phyloP scores from a whole-genome alignment of 2,329 filamentous ascomycete genomes.

The Phialophora tarda region DNA sequence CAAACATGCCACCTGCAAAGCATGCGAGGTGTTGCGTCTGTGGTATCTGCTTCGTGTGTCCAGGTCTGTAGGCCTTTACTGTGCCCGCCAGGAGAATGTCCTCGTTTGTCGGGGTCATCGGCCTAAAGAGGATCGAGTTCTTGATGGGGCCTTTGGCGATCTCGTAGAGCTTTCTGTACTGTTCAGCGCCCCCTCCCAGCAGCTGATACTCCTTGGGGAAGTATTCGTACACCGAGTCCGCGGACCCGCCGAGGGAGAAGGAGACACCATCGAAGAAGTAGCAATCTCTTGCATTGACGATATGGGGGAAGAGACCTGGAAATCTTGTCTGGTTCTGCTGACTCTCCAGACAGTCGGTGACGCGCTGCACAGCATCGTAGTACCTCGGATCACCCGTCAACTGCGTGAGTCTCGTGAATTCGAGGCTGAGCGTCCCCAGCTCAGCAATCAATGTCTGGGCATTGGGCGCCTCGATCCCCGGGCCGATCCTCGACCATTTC shows the following conservation, averaged over 20 bases:
- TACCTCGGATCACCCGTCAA: constrained; percentile 65
- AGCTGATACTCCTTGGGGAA: constrained; percentile 56
- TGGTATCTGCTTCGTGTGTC: constrained; percentile 43
- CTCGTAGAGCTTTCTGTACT: constrained; percentile 58
- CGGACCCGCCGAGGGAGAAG: constrained; percentile 61
- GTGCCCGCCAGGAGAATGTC: constrained; percentile 58
- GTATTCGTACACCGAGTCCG: constrained; percentile 64
- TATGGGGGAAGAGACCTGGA: constrained; percentile 68
- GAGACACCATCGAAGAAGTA: constrained; percentile 40
- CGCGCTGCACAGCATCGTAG: constrained; percentile 66
- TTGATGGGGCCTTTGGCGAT: constrained; percentile 70
- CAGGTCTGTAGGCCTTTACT: constrained; percentile 57
- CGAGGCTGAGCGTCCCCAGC: constrained; percentile 64
- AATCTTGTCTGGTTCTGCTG: constrained; percentile 61
- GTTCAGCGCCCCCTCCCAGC: constrained; percentile 20
- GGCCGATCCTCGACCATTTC: constrained; percentile 56
- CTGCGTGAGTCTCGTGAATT: constrained; percentile 69
- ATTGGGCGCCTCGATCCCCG: constrained; percentile 40
- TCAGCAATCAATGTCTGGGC: constrained; percentile 50
- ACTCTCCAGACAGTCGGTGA: constrained; percentile 61
- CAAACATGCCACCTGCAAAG: constrained; percentile 75
- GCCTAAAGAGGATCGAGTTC: constrained; percentile 75
- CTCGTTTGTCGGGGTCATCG: constrained; percentile 63
- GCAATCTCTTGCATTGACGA: constrained; percentile 56
- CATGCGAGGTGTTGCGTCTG: constrained; percentile 67